These are phyloP conservation scores for Rostrohypoxylon terebratum DNA, from an alignment of 495 filamentous ascomycete species.

Conservation along the genomic window DNA sequence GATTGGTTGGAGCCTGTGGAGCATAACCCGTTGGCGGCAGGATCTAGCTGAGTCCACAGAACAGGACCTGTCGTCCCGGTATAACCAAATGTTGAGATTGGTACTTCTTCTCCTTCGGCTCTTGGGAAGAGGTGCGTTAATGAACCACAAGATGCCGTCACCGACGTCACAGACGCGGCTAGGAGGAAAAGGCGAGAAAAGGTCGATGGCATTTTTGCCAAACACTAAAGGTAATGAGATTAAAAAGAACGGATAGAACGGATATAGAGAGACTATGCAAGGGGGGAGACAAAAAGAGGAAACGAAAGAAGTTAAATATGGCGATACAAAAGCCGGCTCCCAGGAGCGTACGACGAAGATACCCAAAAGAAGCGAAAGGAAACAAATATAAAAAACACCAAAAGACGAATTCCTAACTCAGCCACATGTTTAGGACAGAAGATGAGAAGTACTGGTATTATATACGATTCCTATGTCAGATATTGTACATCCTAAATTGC, in stretches of 20 bases:
- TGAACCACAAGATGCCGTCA: slow-evolving; percentile 44
- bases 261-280: neutral
- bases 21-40: slow-evolving; percentile 60
- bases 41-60: slow-evolving; percentile 67
- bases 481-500: slow-evolving; percentile 6
- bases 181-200: slow-evolving; percentile 43
- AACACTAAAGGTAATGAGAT: slow-evolving; percentile 14
- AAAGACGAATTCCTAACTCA: slow-evolving; percentile 19
- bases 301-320: slow-evolving; percentile 3
- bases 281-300: slow-evolving; percentile 9
- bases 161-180: slow-evolving; percentile 45
- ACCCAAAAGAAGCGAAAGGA: slow-evolving; percentile 23
- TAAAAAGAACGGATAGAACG: neutral
- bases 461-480: slow-evolving; percentile 24
- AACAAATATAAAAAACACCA: slow-evolving; percentile 26
- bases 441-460: slow-evolving; percentile 27
- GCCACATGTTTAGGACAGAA: slow-evolving; percentile 16
- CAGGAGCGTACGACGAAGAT: slow-evolving; percentile 26
- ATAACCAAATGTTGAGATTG: slow-evolving; percentile 61
- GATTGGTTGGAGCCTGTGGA: slow-evolving; percentile 69
- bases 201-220: slow-evolving; percentile 28
- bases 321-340: slow-evolving; percentile 12
- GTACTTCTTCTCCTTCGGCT: slow-evolving; percentile 49
- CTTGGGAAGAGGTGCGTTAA: slow-evolving; percentile 53
- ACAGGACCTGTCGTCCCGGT: slow-evolving; percentile 64